Percentiles rank a stretch among this genome's conserved stretches.
Conservation (phyloP, 2,329 filamentous ascomycete species). For the Microcyclosporella mali region DNA sequence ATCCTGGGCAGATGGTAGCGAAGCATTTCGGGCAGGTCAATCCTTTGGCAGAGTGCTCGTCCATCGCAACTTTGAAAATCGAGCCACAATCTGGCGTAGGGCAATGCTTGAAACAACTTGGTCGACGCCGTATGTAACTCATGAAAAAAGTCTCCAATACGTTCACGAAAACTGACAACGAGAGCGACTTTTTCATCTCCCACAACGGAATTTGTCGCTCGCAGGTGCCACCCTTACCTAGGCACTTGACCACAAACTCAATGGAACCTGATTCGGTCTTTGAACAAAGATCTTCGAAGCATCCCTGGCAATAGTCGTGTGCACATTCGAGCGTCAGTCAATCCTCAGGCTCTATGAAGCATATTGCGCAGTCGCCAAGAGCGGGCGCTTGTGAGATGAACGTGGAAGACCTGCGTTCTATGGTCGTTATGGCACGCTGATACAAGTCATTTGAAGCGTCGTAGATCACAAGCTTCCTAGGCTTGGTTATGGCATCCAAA, state of each 20-base stretch:
- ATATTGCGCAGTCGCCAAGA: constrained; percentile 5
- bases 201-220: neutral
- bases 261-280: neutral
- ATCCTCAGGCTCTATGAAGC: constrained; percentile 6
- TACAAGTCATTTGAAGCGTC: neutral
- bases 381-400: neutral
- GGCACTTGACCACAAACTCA: constrained; percentile 2
- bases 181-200: neutral
- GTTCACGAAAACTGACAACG: neutral
- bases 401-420: neutral
- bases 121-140: constrained; percentile 1
- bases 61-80: neutral
- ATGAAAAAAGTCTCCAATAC: constrained; percentile 2
- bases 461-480: neutral
- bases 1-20: neutral
- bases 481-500: neutral
- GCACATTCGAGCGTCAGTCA: neutral
- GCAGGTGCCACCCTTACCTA: constrained; percentile 1
- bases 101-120: constrained; percentile 1
- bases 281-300: constrained; percentile 5
- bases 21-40: constrained; percentile 3
- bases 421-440: neutral
- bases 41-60: neutral
- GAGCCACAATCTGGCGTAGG: constrained; percentile 9
- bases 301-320: constrained; percentile 9